Evolutionary conservation across 192 early-diverging fungal species (phyloP), one percentile per base, ranked within the genome.

Genomic region (Kappamyces sp.): DNA sequence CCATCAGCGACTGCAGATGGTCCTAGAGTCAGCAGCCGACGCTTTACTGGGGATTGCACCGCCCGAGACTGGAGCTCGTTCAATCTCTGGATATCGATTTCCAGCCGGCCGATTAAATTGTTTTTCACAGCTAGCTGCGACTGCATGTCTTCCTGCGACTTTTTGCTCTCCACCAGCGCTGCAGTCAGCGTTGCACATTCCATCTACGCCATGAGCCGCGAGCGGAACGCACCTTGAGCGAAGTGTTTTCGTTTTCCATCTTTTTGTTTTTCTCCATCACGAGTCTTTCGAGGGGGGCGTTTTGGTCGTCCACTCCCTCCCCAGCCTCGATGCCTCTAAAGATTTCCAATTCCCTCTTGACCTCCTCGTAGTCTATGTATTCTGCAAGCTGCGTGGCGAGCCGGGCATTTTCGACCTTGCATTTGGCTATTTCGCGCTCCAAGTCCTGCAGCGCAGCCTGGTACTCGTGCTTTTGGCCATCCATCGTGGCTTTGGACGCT

Each of bases 271-370:
- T 88, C 6, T 84, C 79, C 65, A 91, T 84, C 55, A 93, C 61
- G 15, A 91, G 77, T 10, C 78, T 78, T 68, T 97, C 93, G 40
- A 97, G 63, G 2, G 84, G 68, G 32, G 71, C 69, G 0, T 71
- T 70, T 32, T 74, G 58, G 12, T 51, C 74, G 39, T 67, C 76
- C 6, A 63, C 67, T 12, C 78, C 79, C n/a, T 74, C 72, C 48
- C 35, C 31, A 35, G 8, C 33, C 23, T 38, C 48, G 37, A 48
- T 66, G 63, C 84, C 86, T 70, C 88, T 90, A 54, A 90, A 72
- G 44, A 97, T 77, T 15, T 89, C 86, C 33, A 97, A 72, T 59
- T 97, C 93, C 39, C 84, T 77, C 66, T 88, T 89, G 39, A 94
- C 82, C 60, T 88, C 84, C 52, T 91, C 86, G 49, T 96, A 96